Percentiles rank a stretch among this genome's conserved stretches.
Conservation (phyloP, 2,329 filamentous ascomycete genomes). For the Aspergillus sp. region DNA sequence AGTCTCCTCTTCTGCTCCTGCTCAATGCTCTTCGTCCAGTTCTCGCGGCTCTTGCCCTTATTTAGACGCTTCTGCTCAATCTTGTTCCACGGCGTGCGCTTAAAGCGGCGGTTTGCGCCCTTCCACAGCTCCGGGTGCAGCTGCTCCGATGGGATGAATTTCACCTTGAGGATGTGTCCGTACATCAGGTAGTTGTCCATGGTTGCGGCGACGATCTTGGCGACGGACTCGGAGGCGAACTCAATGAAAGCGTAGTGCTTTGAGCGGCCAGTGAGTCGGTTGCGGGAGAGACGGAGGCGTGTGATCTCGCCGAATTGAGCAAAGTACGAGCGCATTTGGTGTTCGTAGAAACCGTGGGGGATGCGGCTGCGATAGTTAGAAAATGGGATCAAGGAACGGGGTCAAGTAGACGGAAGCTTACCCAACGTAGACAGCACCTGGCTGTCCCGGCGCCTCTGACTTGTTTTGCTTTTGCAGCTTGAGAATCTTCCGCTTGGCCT, state of each 20-base stretch:
- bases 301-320: constrained; percentile 86
- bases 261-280: constrained; percentile 85
- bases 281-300: constrained; percentile 81
- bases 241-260: constrained; percentile 97
- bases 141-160: constrained; percentile 74
- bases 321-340: constrained; percentile 93
- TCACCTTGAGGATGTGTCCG: constrained; percentile 89
- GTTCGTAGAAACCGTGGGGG: constrained; percentile 95
- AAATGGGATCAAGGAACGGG: background rate
- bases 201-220: constrained; percentile 87
- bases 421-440: constrained; percentile 87
- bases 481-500: constrained; percentile 55
- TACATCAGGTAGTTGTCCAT: constrained; percentile 99
- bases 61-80: constrained; percentile 77
- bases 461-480: constrained; percentile 54
- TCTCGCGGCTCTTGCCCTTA: constrained; percentile 71
- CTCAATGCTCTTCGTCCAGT: constrained; percentile 77
- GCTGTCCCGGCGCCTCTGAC: constrained; percentile 47
- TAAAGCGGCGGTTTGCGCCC: constrained; percentile 87
- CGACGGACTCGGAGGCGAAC: constrained; percentile 76
- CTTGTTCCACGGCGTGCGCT: constrained; percentile 83
- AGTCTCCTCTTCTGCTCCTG: constrained; percentile 73
- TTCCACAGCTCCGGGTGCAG: constrained; percentile 84
- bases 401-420: constrained; percentile 35
- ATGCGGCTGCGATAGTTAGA: constrained; percentile 62